phyloP scores from a whole-genome alignment of 2,329 filamentous ascomycete genomes.

The Phialophora macrospora region DNA sequence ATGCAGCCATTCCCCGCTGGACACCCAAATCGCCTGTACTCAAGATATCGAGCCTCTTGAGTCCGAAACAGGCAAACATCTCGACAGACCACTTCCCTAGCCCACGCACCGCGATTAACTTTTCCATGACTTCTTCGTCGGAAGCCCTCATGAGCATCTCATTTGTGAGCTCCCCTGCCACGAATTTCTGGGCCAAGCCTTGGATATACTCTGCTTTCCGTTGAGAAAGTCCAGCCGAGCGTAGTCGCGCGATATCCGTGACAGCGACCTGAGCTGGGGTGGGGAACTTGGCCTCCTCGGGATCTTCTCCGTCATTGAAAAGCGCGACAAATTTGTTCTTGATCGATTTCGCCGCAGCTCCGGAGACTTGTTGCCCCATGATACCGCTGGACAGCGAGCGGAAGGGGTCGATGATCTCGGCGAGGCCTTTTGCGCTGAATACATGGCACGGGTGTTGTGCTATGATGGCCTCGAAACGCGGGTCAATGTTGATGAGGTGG shows the following conservation, averaged over 20 bases:
- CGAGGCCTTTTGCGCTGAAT: conserved; percentile 81
- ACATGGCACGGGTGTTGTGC: conserved; percentile 75
- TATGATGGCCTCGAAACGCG: conserved; percentile 72
- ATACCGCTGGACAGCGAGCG: conserved; percentile 81
- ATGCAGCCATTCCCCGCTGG: conserved; percentile 89
- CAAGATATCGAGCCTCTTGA: conserved; percentile 94
- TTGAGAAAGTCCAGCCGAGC: conserved; percentile 86
- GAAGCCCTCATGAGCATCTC: conserved; percentile 75
- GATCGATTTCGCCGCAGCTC: conserved; percentile 87
- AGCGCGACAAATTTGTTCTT: conserved; percentile 80
- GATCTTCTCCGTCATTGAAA: conserved; percentile 58
- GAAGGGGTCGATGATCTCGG: conserved; percentile 87
- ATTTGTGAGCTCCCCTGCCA: conserved; percentile 73
- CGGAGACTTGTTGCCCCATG: conserved; percentile 95
- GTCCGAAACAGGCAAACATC: conserved; percentile 97
- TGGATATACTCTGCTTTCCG: conserved; percentile 95
- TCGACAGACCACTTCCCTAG: conserved; percentile 90
- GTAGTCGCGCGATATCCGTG: conserved; percentile 68
- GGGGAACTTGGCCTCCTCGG: conserved; percentile 64
- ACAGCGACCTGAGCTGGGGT: conserved; percentile 72
- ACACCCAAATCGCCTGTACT: conserved; percentile 90
- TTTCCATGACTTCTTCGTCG: conserved; percentile 84
- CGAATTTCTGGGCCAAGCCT: conserved; percentile 83
- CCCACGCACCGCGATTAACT: conserved; percentile 82
- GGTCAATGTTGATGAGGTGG: conserved; percentile 74